Base-by-base conservation (phyloP, 208 protist genomes). In the Leishmania tropica region DNA sequence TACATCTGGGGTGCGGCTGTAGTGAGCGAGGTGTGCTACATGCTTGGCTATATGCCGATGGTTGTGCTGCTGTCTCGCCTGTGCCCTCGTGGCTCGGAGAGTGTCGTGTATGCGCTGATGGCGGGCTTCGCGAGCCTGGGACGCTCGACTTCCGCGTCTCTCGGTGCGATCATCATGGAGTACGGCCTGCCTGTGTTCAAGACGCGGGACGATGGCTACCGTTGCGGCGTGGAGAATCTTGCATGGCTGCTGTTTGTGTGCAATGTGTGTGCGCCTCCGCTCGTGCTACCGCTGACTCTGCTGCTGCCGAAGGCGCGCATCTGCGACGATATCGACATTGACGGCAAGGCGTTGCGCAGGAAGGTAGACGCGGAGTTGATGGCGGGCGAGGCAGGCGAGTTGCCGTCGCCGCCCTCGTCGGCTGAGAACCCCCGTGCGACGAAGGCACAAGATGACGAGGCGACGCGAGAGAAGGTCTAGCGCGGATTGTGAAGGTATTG, bases 1-100 rank as follows among this genome's bases (percentile, higher is more conserved):
- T 97, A 92, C 87, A 88, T 96, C 64, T 85, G 94, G 60, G 92
- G 92, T 76, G 89, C 94, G 67, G 85, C 85, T n/a, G 86, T 96
- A 3, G 80, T 97, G 7, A 76, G 87, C 19, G 45, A 93, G 77
- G 70, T 92, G 24, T 81, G 74, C 45, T 92, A 89, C 76, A 92
- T 93, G 86, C 75, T 98, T 1, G 85, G 85, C 51, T 95, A 84
- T 75, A 96, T 98, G 91, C 92, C 95, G 28, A 83, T 87, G 45
- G 84, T 96, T 3, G 84, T 97, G 4, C 84, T 97, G 53, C 85
- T 95, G 67, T 93, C 93, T 4, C 93, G 92, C 68, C 84, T 95
- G 10, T 96, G 93, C 83, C 93, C 94, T 24, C 90, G 89, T 51
- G 92, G 91, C 21, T 89, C 92, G 56, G 92, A 97, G 81, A 88